Evolutionary conservation across 2,329 filamentous ascomycete species (phyloP).

Genomic region (Trichoderma asperellum): DNA sequence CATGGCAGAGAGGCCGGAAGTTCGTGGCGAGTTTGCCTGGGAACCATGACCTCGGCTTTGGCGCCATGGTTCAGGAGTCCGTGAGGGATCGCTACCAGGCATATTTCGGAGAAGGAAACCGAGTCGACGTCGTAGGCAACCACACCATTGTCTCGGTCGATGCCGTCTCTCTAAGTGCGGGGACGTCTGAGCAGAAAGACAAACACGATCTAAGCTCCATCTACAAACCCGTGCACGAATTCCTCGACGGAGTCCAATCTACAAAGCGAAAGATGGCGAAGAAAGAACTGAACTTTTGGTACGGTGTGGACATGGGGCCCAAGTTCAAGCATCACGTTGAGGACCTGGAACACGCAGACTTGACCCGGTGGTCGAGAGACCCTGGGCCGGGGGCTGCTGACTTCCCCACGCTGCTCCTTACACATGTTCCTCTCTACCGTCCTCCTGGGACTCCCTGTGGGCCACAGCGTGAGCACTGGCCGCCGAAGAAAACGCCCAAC

Average conservation of each 20-base stretch:
- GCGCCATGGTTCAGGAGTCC: constrained; percentile 76
- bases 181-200: constrained; percentile 55
- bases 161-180: constrained; percentile 82
- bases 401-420: constrained; percentile 85
- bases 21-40: constrained; percentile 86
- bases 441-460: constrained; percentile 84
- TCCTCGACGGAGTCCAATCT: constrained; percentile 68
- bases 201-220: constrained; percentile 62
- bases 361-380: constrained; percentile 40
- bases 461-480: constrained; percentile 80
- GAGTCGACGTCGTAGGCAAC: constrained; percentile 89
- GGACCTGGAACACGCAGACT: constrained; percentile 55
- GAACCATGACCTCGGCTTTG: constrained; percentile 95
- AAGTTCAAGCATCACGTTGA: constrained; percentile 63
- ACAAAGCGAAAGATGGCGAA: constrained; percentile 70
- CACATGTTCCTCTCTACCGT: constrained; percentile 88
- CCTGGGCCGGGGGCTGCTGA: constrained; percentile 56
- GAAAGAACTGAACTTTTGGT: constrained; percentile 68
- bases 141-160: constrained; percentile 95
- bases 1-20: constrained; percentile 70
- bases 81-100: constrained; percentile 83
- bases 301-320: constrained; percentile 61
- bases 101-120: constrained; percentile 90
- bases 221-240: constrained; percentile 76
- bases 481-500: constrained; percentile 66